A percentile compares a stretch with the other conserved stretches of the same genome.
Conservation (phyloP, 768 basidiomycete species). For the Russula sp. region DNA sequence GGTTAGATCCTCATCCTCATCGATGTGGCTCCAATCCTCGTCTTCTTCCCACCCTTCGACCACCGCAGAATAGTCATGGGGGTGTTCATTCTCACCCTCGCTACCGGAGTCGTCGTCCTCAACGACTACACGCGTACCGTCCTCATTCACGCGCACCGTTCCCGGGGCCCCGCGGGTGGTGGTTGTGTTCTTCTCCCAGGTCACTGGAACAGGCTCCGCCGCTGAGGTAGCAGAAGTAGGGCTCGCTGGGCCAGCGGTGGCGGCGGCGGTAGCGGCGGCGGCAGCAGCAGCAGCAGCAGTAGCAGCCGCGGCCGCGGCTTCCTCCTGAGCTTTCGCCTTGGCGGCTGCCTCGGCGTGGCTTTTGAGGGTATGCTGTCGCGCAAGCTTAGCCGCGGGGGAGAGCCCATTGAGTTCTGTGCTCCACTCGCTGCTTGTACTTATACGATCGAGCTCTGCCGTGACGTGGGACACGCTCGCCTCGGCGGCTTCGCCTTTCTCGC, state of each 20-base stretch:
- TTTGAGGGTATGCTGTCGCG: conserved; percentile 86
- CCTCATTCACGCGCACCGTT: conserved; percentile 48
- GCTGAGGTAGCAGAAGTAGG: conserved; percentile 30
- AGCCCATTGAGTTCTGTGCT: conserved; percentile 60
- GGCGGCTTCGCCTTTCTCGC: conserved; percentile 57
- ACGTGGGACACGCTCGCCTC: conserved; percentile 74
- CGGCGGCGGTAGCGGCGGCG: conserved; percentile 25
- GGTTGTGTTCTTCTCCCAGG: conserved; percentile 82
- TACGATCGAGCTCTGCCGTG: conserved; percentile 77
- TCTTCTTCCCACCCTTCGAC: conserved; percentile 71
- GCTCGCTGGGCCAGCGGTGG: conserved; percentile 27
- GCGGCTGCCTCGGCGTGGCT: conserved; percentile 77
- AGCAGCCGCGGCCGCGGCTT: conserved; percentile 39
- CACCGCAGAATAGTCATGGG: conserved; percentile 34
- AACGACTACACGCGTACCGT: conserved; percentile 56
- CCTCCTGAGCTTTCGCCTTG: conserved; percentile 50
- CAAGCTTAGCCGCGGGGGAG: conserved; percentile 86
- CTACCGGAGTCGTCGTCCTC: conserved; percentile 59
- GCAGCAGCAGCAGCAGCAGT: conserved; percentile 26
- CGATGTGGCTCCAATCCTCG: conserved; percentile 68
- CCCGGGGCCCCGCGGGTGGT: conserved; percentile 47
- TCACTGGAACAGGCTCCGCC: conserved; percentile 37
- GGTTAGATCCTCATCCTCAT: conserved; percentile 67
- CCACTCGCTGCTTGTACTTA: conserved; percentile 57
- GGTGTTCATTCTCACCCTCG: conserved; percentile 41